phyloP scores from a whole-genome alignment of 495 filamentous ascomycete genomes.

The Talaromyces liani region DNA sequence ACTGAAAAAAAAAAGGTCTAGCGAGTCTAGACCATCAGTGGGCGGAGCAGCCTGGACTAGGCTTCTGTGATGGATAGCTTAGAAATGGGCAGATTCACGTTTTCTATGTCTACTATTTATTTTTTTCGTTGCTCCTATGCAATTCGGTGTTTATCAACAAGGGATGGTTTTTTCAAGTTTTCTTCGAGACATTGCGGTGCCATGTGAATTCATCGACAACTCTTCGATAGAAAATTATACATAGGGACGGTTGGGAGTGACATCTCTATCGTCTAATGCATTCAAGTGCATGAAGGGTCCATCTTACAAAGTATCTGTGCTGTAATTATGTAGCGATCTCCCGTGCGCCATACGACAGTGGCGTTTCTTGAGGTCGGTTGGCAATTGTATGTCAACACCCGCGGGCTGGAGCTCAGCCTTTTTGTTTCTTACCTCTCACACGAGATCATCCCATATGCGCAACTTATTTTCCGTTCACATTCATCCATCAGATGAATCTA shows the following conservation, averaged over 20 bases:
- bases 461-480: neutral
- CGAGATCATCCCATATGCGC: neutral
- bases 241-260: neutral
- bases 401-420: too few species aligned
- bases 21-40: neutral
- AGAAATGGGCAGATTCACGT: constrained; percentile 3
- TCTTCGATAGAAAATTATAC: neutral
- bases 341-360: neutral
- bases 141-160: constrained; percentile 5
- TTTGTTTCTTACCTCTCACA: too few species aligned
- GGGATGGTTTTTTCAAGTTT: constrained; percentile 2
- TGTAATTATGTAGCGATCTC: neutral
- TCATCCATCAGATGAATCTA: neutral
- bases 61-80: neutral
- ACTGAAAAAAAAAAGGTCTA: constrained; percentile 3
- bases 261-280: neutral
- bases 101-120: constrained; percentile 8
- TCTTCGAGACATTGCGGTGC: neutral
- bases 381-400: neutral
- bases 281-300: neutral
- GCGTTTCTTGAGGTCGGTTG: neutral
- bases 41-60: neutral
- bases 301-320: neutral
- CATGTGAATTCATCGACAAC: neutral
- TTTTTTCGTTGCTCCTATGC: constrained; percentile 4